phyloP scores from a whole-genome alignment of 202 grass and related monocot species.

The Carex arenaria region DNA sequence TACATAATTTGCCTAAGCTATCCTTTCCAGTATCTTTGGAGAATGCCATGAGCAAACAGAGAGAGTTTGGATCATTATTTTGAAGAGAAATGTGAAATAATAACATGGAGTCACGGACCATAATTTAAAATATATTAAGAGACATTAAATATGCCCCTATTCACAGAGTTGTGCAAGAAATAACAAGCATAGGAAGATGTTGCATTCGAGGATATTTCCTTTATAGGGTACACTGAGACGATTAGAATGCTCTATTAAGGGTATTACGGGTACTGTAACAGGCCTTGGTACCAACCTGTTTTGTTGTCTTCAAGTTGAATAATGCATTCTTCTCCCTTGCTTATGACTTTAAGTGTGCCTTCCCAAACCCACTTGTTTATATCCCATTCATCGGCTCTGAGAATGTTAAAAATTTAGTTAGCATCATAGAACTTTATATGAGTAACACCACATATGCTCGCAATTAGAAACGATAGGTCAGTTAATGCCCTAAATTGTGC shows the following conservation, averaged over 20 bases:
- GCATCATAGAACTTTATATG: background rate
- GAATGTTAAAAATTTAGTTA: slow-evolving; percentile 4
- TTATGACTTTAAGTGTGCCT: slow-evolving; percentile 83
- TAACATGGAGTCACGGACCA: background rate
- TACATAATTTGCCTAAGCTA: background rate
- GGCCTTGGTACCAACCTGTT: slow-evolving; percentile 40
- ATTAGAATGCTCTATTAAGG: background rate
- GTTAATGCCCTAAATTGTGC: background rate
- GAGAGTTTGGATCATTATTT: background rate
- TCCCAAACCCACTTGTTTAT: slow-evolving; percentile 99
- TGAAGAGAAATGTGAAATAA: background rate
- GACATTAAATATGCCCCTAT: background rate
- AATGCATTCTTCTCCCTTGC: slow-evolving; percentile 92
- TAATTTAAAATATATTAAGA: background rate
- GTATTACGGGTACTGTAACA: background rate
- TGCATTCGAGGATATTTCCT: background rate
- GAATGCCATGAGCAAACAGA: background rate
- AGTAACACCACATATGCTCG: background rate
- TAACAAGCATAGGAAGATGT: background rate
- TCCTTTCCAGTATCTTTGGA: background rate
- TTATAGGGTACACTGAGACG: background rate
- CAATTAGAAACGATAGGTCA: background rate
- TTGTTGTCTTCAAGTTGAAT: slow-evolving; percentile 88
- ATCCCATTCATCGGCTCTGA: slow-evolving; percentile 97
- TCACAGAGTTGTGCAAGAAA: background rate